Evolutionary conservation across 2,329 filamentous ascomycete species (phyloP).

Genomic region (Botryotinia narcissicola): DNA sequence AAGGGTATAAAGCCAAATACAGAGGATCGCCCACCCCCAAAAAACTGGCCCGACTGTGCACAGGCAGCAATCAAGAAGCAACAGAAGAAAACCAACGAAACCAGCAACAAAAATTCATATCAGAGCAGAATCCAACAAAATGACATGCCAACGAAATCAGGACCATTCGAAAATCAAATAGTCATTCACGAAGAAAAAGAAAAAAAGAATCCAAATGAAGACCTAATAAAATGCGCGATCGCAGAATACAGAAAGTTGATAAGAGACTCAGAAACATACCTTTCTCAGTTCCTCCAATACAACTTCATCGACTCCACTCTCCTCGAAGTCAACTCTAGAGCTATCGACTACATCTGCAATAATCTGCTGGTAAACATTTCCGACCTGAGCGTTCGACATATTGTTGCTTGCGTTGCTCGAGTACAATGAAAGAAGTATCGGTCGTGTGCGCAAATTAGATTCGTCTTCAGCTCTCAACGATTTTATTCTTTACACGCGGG

Average conservation of each 20-base stretch:
- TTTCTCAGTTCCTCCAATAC: conserved; percentile 83
- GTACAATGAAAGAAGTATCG: background rate
- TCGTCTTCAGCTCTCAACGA: background rate
- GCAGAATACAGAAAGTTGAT: background rate
- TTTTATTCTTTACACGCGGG: conserved; percentile 5
- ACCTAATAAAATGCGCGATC: conserved; percentile 9
- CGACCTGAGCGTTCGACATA: conserved; percentile 44
- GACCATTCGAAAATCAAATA: background rate
- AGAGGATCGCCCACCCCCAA: conserved; percentile 36
- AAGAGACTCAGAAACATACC: conserved; percentile 57
- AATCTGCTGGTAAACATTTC: conserved; percentile 75
- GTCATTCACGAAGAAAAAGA: conserved; percentile 10
- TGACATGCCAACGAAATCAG: background rate
- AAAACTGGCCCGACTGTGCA: conserved; percentile 25
- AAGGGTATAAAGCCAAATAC: conserved; percentile 40
- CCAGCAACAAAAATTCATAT: background rate
- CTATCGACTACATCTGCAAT: conserved; percentile 86
- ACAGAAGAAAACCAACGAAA: conserved; percentile 2
- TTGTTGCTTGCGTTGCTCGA: conserved; percentile 25
- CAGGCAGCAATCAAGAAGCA: conserved; percentile 26
- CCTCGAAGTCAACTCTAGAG: conserved; percentile 93
- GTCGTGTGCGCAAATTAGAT: background rate
- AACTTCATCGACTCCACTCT: conserved; percentile 84
- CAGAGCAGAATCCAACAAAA: background rate
- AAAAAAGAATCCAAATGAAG: background rate